These are phyloP conservation scores for Funneliformis caledonium DNA, from an alignment of 371 early-diverging fungal species.

Conservation along the genomic window DNA sequence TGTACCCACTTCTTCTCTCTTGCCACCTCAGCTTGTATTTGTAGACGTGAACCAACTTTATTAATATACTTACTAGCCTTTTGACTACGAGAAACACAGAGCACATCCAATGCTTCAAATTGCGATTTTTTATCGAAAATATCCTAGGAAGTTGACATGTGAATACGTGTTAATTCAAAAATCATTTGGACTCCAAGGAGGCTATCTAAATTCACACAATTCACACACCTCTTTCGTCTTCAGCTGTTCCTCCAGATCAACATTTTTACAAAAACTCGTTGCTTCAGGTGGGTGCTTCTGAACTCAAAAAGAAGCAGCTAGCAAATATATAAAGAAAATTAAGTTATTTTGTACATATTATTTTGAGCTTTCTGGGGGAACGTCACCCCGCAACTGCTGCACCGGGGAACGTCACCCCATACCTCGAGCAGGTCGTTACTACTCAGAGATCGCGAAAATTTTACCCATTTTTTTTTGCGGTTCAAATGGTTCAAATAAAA, in stretches of 20 bases:
- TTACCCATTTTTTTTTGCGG: not conserved
- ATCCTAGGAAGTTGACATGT: conserved; percentile 13
- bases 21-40: too few species aligned
- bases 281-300: conserved; percentile 10
- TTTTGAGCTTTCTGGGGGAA: conserved; percentile 8
- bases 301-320: not conserved
- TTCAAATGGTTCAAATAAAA: not conserved
- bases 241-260: conserved; percentile 3
- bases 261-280: not conserved
- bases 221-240: not conserved
- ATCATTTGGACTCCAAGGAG: not conserved
- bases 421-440: not conserved
- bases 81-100: conserved; percentile 15
- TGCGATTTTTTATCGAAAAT: conserved; percentile 19
- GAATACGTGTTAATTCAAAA: not conserved
- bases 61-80: not conserved
- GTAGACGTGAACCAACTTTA: not conserved
- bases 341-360: not conserved
- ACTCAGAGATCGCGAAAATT: not conserved
- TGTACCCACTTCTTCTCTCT: too few species aligned
- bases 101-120: conserved; percentile 8
- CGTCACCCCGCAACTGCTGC: conserved; percentile 12
- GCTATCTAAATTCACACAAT: conserved; percentile 5
- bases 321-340: not conserved
- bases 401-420: conserved; percentile 19